phyloP scores from a whole-genome alignment of 345 rosid species.

The Sonneratia alba region DNA sequence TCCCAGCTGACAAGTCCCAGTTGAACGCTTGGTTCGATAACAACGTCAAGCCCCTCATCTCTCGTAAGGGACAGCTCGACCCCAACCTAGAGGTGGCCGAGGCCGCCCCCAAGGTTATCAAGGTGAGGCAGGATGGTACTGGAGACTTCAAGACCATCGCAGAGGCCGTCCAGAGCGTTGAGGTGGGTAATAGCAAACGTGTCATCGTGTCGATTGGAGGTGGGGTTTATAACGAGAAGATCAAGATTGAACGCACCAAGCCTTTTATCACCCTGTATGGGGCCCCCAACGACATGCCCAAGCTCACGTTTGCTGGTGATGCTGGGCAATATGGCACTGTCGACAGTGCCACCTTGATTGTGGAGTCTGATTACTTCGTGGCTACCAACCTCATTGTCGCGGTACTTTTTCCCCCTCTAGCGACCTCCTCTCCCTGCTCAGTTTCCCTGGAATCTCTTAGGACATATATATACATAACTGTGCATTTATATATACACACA shows the following conservation, averaged over 20 bases:
- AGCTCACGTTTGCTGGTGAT: slow-evolving; percentile 28
- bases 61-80: slow-evolving; percentile 33
- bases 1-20: slow-evolving; percentile 27
- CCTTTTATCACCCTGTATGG: slow-evolving; percentile 52
- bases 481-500: too few species aligned
- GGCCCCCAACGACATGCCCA: slow-evolving; percentile 25
- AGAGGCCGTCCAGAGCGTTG: slow-evolving; percentile 45
- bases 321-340: slow-evolving; percentile 52
- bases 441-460: too few species aligned
- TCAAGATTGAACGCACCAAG: slow-evolving; percentile 27
- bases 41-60: slow-evolving; percentile 23
- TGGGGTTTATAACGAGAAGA: slow-evolving; percentile 46
- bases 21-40: slow-evolving; percentile 29
- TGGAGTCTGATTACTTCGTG: slow-evolving; percentile 46
- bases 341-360: slow-evolving; percentile 51
- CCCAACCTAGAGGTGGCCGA: slow-evolving; percentile 38
- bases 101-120: slow-evolving; percentile 21
- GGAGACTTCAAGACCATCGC: slow-evolving; percentile 39
- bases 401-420: slow-evolving; percentile 18
- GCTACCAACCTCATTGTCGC: slow-evolving; percentile 39
- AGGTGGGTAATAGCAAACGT: slow-evolving; percentile 30
- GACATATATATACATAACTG: too few species aligned
- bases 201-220: slow-evolving; percentile 44
- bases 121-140: slow-evolving; percentile 33
- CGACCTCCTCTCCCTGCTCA: too few species aligned